Conservation (phyloP, 163 green algal genomes). For the Volvox carteri region DNA sequence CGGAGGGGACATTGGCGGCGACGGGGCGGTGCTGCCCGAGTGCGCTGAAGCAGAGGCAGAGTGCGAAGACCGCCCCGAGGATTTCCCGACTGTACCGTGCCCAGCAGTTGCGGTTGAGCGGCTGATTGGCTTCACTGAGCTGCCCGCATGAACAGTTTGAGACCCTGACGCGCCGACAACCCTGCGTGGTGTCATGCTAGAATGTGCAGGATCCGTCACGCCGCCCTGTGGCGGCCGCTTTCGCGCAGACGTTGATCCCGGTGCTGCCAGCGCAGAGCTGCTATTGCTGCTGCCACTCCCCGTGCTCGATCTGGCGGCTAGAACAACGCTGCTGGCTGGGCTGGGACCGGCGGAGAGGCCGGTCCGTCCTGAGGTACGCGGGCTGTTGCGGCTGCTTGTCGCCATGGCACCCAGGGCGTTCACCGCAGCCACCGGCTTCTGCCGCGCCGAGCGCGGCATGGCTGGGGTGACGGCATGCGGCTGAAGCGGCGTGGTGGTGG, state of each 20-base stretch:
- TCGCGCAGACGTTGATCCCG: not conserved
- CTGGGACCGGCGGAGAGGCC: not conserved
- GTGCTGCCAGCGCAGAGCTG: not conserved
- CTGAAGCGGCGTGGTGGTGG: not conserved
- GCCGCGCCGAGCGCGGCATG: not conserved
- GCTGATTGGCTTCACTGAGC: no score
- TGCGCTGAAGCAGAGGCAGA: not conserved
- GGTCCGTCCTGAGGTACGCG: not conserved
- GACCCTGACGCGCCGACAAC: not conserved
- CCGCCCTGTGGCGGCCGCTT: conserved; percentile 21
- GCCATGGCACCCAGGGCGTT: not conserved
- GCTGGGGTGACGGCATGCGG: not conserved
- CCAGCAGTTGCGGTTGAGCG: not conserved
- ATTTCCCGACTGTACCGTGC: not conserved
- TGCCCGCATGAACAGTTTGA: no score
- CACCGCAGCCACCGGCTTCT: conserved; percentile 7
- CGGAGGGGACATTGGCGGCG: not conserved
- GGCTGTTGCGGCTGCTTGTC: not conserved
- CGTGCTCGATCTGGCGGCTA: not conserved
- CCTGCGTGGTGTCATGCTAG: not conserved
- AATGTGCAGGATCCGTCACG: not conserved
- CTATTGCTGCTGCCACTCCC: not conserved
- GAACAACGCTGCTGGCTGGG: not conserved
- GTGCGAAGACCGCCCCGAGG: not conserved
- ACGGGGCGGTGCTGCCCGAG: not conserved